Base-by-base conservation (phyloP, 495 filamentous ascomycete species). In the Lasiosphaeriaceae sp. region DNA sequence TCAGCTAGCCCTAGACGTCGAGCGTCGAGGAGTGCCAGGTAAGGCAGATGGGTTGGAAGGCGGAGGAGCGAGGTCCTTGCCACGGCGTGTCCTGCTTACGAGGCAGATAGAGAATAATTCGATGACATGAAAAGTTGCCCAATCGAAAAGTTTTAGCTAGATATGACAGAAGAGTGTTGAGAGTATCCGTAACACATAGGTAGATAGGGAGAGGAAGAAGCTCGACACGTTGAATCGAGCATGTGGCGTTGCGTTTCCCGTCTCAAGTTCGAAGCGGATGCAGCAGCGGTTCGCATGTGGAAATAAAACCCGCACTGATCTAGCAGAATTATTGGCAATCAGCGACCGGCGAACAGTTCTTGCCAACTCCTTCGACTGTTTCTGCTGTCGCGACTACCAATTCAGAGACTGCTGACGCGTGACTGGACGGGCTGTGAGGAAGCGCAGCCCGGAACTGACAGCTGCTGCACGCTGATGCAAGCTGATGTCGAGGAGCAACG, bases 41-140 rank as follows among this genome's bases (percentile, higher is more conserved):
- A 21, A 20, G 8, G 16, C 24, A 49, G 12, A 29, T 6, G 19
- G 44, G 37, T 12, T 52, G 39, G 20, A 19, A 16, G 34, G n/a
- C n/a, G n/a, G n/a, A 31, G 11, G 26, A 12, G 12, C 21, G 24
- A 34, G 47, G 23, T 16, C 47, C 23, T 34, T 16, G 47, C 47
- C 16, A 19, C 24, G 23, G 47, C 47, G 47, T 29, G 47, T 49
- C 14, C 24, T 52, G 50, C 34, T 52, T 34, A 52, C 39, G 52
- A n/a, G 31, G 48, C 17, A 34, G 31, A 35, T 41, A 45, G 47
- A 31, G 26, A 45, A 56, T 29, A 17, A 3, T 12, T 35, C 55
- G 37, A 51, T n/a, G 47, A 35, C 41, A 46, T 51, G 52, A 20
- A 49, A 48, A 39, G 12, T 20, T 1, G 14, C n/a, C 17, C 14